These are phyloP conservation scores for Sporothrix luriei DNA, from an alignment of 2,329 filamentous ascomycete genomes.

Conservation along the genomic window DNA sequence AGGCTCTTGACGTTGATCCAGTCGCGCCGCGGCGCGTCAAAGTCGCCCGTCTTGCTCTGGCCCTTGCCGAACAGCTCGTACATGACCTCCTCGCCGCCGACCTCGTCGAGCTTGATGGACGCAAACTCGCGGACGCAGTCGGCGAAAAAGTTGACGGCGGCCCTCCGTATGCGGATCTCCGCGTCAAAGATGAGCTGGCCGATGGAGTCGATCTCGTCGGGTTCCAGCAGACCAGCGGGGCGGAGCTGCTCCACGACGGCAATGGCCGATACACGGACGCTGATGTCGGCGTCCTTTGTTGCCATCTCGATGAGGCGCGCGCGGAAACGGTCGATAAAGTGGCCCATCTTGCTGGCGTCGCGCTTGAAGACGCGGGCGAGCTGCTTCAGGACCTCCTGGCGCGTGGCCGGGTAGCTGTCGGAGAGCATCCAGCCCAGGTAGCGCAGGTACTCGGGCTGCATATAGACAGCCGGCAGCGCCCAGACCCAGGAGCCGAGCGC, in stretches of 20 bases:
- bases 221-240: constrained; percentile 82
- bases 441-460: constrained; percentile 85
- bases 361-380: constrained; percentile 77
- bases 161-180: constrained; percentile 80
- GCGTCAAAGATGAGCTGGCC: constrained; percentile 87
- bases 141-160: constrained; percentile 87
- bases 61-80: constrained; percentile 72
- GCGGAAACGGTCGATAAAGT: constrained; percentile 92
- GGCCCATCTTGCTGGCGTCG: constrained; percentile 78
- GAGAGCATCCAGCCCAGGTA: constrained; percentile 96
- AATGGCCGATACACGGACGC: constrained; percentile 78
- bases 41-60: constrained; percentile 67
- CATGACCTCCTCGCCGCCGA: constrained; percentile 76
- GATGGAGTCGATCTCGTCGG: constrained; percentile 85
- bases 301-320: constrained; percentile 90
- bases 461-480: constrained; percentile 80
- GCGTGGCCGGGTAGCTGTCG: constrained; percentile 71
- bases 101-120: constrained; percentile 76
- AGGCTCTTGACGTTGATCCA: constrained; percentile 95
- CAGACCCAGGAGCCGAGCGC: constrained; percentile 88
- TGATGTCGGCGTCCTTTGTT: constrained; percentile 77
- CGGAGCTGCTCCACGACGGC: constrained; percentile 80
- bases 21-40: constrained; percentile 71
- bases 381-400: constrained; percentile 85
- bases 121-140: constrained; percentile 83